These are phyloP conservation scores for Trichoderma pleuroti DNA, from an alignment of 2,329 filamentous ascomycete species.

Conservation along the genomic window DNA sequence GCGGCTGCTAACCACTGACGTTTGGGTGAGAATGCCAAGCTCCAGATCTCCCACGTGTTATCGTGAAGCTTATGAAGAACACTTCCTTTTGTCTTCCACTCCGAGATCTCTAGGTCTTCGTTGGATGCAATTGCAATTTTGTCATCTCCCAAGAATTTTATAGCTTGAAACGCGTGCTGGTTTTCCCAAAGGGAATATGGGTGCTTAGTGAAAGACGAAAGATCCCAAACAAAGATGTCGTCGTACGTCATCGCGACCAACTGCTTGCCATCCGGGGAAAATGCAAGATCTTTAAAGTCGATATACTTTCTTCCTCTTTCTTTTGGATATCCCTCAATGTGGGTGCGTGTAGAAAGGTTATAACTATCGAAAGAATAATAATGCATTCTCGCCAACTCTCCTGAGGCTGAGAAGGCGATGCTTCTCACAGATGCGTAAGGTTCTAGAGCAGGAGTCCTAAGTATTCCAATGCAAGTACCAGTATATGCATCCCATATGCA, in stretches of 20 bases:
- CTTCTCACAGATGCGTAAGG: no score
- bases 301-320: no score
- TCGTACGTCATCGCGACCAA: rapidly evolving
- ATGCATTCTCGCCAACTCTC: neutral
- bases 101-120: neutral
- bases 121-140: neutral
- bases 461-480: neutral
- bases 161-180: rapidly evolving
- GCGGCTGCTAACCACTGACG: neutral
- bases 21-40: neutral
- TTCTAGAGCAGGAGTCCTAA: no score
- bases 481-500: neutral
- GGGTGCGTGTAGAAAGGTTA: neutral
- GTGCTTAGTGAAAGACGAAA: neutral
- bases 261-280: neutral
- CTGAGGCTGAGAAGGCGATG: neutral
- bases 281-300: neutral
- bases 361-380: no score
- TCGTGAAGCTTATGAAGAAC: neutral
- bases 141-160: neutral
- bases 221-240: neutral
- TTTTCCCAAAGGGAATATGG: neutral
- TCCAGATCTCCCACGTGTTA: neutral
- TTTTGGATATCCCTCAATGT: neutral
- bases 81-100: neutral